Percentiles rank a stretch among this genome's conserved stretches.
phyloP scores from a whole-genome alignment of 2,329 filamentous ascomycete genomes.

The Basipetospora chlamydospora region DNA sequence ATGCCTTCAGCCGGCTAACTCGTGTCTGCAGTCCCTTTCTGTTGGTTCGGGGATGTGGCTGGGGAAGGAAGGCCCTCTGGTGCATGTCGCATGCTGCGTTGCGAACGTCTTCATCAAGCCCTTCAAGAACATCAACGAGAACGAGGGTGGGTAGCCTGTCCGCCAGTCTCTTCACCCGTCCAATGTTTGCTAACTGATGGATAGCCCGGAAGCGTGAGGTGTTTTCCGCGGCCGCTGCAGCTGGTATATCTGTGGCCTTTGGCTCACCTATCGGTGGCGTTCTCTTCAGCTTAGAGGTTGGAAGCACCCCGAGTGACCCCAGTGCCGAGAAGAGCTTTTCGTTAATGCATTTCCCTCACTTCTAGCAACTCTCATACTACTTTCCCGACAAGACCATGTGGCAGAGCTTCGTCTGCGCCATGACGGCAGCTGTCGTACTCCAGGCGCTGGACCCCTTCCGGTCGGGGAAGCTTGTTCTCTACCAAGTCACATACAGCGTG shows the following conservation, averaged over 20 bases:
- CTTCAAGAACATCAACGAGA: conserved; percentile 65
- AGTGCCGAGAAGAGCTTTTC: too few relatives aligned
- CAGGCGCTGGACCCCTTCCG: conserved; percentile 90
- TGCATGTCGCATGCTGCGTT: conserved; percentile 94
- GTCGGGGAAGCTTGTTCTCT: conserved; percentile 87
- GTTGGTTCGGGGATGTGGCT: conserved; percentile 94
- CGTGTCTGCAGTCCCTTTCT: conserved; percentile 52
- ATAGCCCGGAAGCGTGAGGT: conserved; percentile 83
- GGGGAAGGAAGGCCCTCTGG: conserved; percentile 87
- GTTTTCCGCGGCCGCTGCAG: conserved; percentile 79
- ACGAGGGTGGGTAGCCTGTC: conserved; percentile 51
- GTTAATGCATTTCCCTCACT: background rate
- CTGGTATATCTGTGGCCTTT: conserved; percentile 87
- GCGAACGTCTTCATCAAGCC: conserved; percentile 88
- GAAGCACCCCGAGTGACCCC: conserved; percentile 6
- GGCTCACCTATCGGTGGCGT: conserved; percentile 90
- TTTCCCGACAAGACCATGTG: conserved; percentile 99
- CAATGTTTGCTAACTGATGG: background rate
- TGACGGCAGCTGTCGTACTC: conserved; percentile 91
- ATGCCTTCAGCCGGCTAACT: conserved; percentile 8
- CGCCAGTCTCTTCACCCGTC: too few relatives aligned
- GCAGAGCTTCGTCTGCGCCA: conserved; percentile 98
- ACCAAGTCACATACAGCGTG: conserved; percentile 84
- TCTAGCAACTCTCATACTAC: conserved; percentile 83
- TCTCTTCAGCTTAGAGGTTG: conserved; percentile 80